Evolutionary conservation across 257 asterid species (phyloP), one percentile per base, ranked within the genome.

Genomic region (Prunella vulgaris): DNA sequence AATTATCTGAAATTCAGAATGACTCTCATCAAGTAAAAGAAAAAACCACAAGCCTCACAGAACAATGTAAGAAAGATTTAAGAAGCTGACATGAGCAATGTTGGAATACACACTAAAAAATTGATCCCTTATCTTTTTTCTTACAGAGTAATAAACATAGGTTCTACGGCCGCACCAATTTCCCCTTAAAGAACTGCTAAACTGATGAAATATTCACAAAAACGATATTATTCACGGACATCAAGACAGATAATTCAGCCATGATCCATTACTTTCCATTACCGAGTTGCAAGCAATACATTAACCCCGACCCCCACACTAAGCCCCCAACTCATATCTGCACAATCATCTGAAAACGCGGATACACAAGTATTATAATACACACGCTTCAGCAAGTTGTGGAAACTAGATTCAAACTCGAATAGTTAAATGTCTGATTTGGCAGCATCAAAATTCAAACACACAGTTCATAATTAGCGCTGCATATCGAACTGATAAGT

Each of bases 1-100:
- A 63, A 38, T 37, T 38, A 69, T 61, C 61, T 56, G 66, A 64
- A 63, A 58, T 57, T 46, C 42, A 56, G 33, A 56, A 54, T 1
- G 1, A 54, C 2, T 46, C 40, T 62, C 1, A 27, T 37, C 76
- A 46, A 10, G 18, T 17, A 30, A n/a, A 30, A 8, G 68, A 33
- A 33, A 53, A 15, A 42, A 9, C 57, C 40, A 44, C 30, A 52
- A 35, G 5, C 24, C 38, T 28, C 30, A 24, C 10, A 28, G 15
- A 49, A 38, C 48, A 53, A 37, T 24, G 25, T 5, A n/a, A 35
- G 28, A 40, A 21, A 37, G 10, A 56, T 56, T n/a, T 46, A 66
- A 46, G 25, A 60, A 53, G 54, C 9, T 35, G 27, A 52, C 15
- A 2, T 18, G 38, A 65, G 63, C 2, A 30, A 38, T 37, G 15